A percentile compares a stretch with the other conserved stretches of the same genome.
Evolutionary conservation across 768 basidiomycete species (phyloP).

Genomic region (Boletales sp.): DNA sequence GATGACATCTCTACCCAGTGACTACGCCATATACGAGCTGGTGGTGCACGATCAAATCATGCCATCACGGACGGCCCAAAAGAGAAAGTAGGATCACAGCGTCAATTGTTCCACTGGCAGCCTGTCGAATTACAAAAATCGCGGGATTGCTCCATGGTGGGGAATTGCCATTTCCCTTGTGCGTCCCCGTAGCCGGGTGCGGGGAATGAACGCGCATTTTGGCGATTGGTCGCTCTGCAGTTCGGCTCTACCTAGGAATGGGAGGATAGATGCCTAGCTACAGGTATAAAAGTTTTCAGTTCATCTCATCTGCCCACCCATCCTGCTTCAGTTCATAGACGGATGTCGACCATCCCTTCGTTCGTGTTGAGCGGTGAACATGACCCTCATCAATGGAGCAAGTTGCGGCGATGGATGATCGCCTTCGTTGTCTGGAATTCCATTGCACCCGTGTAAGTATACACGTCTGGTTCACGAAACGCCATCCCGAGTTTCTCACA

Average conservation of each 20-base stretch:
- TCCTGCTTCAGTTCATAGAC: not conserved
- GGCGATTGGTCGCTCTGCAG: conserved; percentile 16
- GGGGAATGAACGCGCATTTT: conserved; percentile 10
- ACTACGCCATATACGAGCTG: not conserved
- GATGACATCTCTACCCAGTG: conserved; percentile 2
- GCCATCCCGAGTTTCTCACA: not conserved
- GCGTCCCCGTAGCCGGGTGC: not conserved
- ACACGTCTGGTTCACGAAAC: not conserved
- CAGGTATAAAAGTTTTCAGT: conserved; percentile 15
- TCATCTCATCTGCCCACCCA: not conserved
- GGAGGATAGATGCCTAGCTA: not conserved
- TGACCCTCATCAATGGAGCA: conserved; percentile 28
- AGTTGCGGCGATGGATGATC: conserved; percentile 26
- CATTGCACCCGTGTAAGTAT: conserved; percentile 28
- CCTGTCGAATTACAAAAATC: conserved; percentile 15
- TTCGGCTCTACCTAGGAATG: not conserved
- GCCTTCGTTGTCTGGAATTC: conserved; percentile 26
- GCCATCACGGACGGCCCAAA: conserved; percentile 1
- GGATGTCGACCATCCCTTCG: conserved; percentile 21
- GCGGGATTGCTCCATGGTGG: conserved; percentile 1
- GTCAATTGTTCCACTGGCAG: not conserved
- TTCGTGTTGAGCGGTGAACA: conserved; percentile 16
- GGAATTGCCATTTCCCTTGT: not conserved
- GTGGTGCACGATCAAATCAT: not conserved
- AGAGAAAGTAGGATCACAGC: not conserved